Base-by-base conservation (phyloP, 345 rosid species). In the Citrus australasica region DNA sequence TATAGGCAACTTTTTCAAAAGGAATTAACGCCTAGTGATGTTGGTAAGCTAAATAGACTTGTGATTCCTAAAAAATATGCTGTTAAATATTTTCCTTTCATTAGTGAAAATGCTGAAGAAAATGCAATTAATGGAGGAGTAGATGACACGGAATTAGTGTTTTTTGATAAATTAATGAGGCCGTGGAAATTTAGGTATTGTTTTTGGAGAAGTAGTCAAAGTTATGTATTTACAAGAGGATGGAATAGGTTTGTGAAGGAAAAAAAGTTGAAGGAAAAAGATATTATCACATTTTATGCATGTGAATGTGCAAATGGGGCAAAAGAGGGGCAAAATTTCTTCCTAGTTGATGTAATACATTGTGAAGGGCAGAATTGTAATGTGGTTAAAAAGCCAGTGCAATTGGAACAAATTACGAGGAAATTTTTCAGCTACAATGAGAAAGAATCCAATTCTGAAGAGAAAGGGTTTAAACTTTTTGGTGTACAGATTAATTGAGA, bases 21-120 rank as follows among this genome's bases (percentile, higher is more conserved):
- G 83, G 90, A 90, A 64, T 82, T 95, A 25, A 95, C 98, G 3
- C 95, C 98, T 0, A 95, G 98, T 30, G 97, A 95, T 75, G 98
- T 95, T 3, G 97, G 98, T 2, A 92, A 90, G 62, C 94, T 95
- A 4, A 95, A 95, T 24, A 85, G 98, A 79, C 90, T 95, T 42
- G 99, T 95, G 35, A 89, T 93, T 70, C 98, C 98, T 0, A 93
- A 93, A 81, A 93, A 85, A 82, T 85, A 55, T 69, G 98, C 98
- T 0, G 79, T 85, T 1, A 89, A 90, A 83, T 86, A 85, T 80
- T 79, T 93, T 24, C 93, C 97, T 3, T 78, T 17, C 10, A 81
- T 90, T 5, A 70, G 60, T 7, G 85, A 78, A 5, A 74, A 67
- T 2, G 60, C 9, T 27, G 63, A 17, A 14, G 85, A 78, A 9